Evolutionary conservation across 2,329 filamentous ascomycete species (phyloP), one percentile per base, ranked within the genome.

Genomic region (Teratosphaeria destructans): DNA sequence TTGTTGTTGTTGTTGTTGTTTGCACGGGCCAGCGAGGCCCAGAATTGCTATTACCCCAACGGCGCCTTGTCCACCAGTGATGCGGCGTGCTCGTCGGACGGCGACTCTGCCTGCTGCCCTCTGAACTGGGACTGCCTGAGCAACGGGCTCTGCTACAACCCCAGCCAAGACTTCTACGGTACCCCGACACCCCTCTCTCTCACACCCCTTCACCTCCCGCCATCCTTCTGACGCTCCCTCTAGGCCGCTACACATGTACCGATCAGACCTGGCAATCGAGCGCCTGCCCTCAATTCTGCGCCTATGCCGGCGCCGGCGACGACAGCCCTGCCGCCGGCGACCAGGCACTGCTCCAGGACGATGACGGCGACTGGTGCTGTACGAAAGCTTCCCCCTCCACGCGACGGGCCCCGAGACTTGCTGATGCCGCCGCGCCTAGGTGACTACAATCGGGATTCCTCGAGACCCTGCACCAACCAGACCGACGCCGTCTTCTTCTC

Each of bases 11-110:
- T 57, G 10, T 1, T 37, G 29, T 54, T 62, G 11, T 26, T 63
- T 49, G 43, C 27, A n/a, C 37, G 32, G 57, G 62, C 59, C 60
- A 60, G 57, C 10, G 43, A 49, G 16, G 67, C 63, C 14, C 67
- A 71, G 54, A 66, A 65, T 59, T 74, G 72, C 68, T 74, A 71
- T 64, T 73, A 72, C 49, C 72, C 72, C 5, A 68, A 73, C 59
- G 72, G 72, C 61, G 59, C 63, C 57, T 53, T 71, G 14, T 56
- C 66, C 5, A 63, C 60, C 10, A 62, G 60, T 34, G 67, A 67
- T 54, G 63, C 61, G 4, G 63, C 70, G 5, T 72, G 70, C 59
- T 65, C 60, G 7, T 56, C 54, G 23, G 60, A 65, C 10, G 68
- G 64, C n/a, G 66, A 62, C 14, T 49, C 43, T 10, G 59, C 64